Base-by-base conservation (phyloP, 2,329 filamentous ascomycete species). In the Fusarium mangiferae region DNA sequence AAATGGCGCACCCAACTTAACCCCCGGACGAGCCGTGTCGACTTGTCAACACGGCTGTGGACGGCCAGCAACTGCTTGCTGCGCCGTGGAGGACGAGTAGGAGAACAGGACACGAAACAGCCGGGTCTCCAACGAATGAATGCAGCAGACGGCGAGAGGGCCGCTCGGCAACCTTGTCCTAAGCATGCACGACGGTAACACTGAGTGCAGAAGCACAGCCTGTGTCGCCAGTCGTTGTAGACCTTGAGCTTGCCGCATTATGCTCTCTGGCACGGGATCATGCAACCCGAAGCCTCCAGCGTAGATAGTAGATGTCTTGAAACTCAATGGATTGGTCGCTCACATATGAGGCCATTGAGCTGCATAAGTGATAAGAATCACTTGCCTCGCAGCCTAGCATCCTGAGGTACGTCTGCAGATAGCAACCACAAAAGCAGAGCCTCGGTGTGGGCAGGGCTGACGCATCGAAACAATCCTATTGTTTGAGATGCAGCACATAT, bases 41-140 rank as follows among this genome's bases (percentile, higher is more conserved):
- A 74, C 72, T 78, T 76, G 74, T 75, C 70, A 66, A 68, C 48
- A 76, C 63, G 64, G 74, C 70, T 74, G 66, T 74, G 75, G 73
- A 74, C 66, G 54, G 72, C 60, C 51, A 42, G 65, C 65, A 63
- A 45, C 49, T 59, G 71, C 28, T 51, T 51, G 45, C 65, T 64
- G 62, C 58, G 38, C 69, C 68, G 60, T 63, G 54, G 45, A 62
- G 24, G 56, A 36, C 72, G 58, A 72, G 63, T 62, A 48, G 59
- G 57, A 74, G 58, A 51, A 63, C 60, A 72, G 63, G 69, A 72
- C 48, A 71, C 71, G 51, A 72, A 68, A 73, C 62, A 59, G 68
- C 70, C 59, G 58, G 54, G 55, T 56, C 54, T 52, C 39, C 55
- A 46, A 59, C 72, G 72, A 75, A 70, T 75, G 45, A 66, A 55